These are phyloP conservation scores for Striga asiatica DNA, from an alignment of 257 asterid species.

Conservation along the genomic window DNA sequence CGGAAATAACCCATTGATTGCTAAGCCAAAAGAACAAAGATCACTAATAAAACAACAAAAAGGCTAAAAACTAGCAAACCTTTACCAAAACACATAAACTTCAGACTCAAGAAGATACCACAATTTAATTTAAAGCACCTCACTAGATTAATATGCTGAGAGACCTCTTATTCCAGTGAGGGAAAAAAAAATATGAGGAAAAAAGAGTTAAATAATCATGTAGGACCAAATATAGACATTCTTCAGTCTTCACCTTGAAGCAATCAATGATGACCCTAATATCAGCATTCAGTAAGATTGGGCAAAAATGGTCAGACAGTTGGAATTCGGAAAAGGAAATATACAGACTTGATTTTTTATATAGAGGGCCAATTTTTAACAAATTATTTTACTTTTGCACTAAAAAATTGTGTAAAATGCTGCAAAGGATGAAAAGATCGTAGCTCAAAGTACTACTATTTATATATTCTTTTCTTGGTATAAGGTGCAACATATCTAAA, in stretches of 20 bases:
- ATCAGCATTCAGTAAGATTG: slow-evolving; percentile 10
- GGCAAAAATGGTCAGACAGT: slow-evolving; percentile 6
- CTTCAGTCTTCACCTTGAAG: slow-evolving; percentile 20
- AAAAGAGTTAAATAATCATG: not conserved
- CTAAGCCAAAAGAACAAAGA: too few species aligned
- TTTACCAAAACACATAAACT: slow-evolving; percentile 3
- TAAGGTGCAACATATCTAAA: not conserved
- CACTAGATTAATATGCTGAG: not conserved
- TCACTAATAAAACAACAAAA: too few species aligned
- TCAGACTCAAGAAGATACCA: not conserved
- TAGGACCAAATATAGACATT: not conserved
- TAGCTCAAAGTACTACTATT: too few species aligned
- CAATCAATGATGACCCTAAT: slow-evolving; percentile 9
- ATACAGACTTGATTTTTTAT: too few species aligned
- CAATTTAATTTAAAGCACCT: not conserved
- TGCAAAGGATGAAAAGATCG: too few species aligned
- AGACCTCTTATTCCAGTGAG: not conserved
- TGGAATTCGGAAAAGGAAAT: slow-evolving; percentile 1
- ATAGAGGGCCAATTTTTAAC: not conserved
- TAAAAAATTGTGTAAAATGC: too few species aligned
- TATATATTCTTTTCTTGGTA: slow-evolving; percentile 11
- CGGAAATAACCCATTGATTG: too few species aligned
- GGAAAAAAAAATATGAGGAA: not conserved
- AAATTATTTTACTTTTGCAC: too few species aligned
- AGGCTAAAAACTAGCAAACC: too few species aligned